These are phyloP conservation scores for Trametes punicea DNA, from an alignment of 768 basidiomycete species.

Conservation along the genomic window DNA sequence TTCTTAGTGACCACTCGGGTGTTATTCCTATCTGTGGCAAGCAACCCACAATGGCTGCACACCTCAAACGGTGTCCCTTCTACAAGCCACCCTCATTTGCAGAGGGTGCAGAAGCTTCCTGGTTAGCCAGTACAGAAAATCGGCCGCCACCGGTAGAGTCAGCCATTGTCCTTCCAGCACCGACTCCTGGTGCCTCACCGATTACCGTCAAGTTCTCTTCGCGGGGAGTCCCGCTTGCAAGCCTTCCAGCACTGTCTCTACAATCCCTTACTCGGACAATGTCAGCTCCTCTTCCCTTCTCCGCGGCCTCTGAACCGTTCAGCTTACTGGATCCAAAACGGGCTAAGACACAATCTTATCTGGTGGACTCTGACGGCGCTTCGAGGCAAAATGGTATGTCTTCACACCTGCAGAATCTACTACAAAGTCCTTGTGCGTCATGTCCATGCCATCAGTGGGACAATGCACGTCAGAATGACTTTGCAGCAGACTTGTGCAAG, in stretches of 20 bases:
- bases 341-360: background rate
- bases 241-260: background rate
- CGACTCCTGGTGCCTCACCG: background rate
- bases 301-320: too few relatives aligned
- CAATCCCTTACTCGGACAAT: background rate
- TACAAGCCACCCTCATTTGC: background rate
- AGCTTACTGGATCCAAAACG: background rate
- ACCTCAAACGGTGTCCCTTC: background rate
- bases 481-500: conserved; percentile 21
- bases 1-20: background rate
- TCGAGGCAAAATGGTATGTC: background rate
- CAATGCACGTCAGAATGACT: conserved; percentile 1
- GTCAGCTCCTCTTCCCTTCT: background rate
- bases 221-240: background rate
- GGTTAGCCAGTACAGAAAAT: background rate
- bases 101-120: background rate
- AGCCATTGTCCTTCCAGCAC: background rate
- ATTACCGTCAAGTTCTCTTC: background rate
- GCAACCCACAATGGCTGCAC: background rate
- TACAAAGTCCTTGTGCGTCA: background rate
- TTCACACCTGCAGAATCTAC: background rate
- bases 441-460: background rate
- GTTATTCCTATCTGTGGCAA: conserved; percentile 2
- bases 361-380: background rate
- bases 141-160: background rate